A percentile compares a stretch with the other conserved stretches of the same genome.
Evolutionary conservation across 495 filamentous ascomycete species (phyloP).

Genomic region (Trichoderma reesei): DNA sequence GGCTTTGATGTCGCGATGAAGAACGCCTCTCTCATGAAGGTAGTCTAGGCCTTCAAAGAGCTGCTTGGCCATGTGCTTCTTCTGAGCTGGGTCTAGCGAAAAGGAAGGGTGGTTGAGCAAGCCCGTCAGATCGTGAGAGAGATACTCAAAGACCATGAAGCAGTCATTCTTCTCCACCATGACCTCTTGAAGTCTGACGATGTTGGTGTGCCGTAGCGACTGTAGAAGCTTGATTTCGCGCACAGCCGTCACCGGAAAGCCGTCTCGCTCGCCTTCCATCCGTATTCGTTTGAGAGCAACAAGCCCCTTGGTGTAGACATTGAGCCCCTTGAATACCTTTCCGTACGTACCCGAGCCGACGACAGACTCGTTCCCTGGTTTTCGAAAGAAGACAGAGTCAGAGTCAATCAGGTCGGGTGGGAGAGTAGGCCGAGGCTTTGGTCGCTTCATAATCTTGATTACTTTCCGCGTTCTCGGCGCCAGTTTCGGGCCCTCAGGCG

Average conservation of each 20-base stretch:
- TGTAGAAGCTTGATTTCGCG: conserved; percentile 95
- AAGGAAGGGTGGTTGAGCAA: conserved; percentile 89
- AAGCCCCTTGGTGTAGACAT: conserved; percentile 83
- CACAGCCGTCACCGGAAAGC: conserved; percentile 93
- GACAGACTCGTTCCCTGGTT: conserved; percentile 89
- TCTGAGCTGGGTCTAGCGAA: conserved; percentile 72
- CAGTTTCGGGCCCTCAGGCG: conserved; percentile 19
- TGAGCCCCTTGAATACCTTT: conserved; percentile 96
- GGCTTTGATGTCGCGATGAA: conserved; percentile 93
- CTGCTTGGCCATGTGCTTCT: conserved; percentile 89
- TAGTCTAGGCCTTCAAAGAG: conserved; percentile 92
- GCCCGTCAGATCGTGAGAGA: conserved; percentile 71
- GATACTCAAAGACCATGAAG: conserved; percentile 99
- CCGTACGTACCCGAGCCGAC: conserved; percentile 91
- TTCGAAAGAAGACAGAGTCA: conserved; percentile 82
- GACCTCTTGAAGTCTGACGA: conserved; percentile 83
- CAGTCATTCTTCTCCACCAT: conserved; percentile 99
- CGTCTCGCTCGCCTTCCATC: conserved; percentile 94
- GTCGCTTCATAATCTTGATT: conserved; percentile 57
- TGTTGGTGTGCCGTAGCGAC: conserved; percentile 81
- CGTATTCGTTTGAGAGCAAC: conserved; percentile 85
- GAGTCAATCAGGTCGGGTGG: conserved; percentile 60
- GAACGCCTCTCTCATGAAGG: conserved; percentile 83
- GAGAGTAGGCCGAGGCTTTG: conserved; percentile 62
- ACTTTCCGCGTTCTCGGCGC: conserved; percentile 47